These are phyloP conservation scores for Fraxinus americana DNA, from an alignment of 257 asterid genomes.

Conservation along the genomic window DNA sequence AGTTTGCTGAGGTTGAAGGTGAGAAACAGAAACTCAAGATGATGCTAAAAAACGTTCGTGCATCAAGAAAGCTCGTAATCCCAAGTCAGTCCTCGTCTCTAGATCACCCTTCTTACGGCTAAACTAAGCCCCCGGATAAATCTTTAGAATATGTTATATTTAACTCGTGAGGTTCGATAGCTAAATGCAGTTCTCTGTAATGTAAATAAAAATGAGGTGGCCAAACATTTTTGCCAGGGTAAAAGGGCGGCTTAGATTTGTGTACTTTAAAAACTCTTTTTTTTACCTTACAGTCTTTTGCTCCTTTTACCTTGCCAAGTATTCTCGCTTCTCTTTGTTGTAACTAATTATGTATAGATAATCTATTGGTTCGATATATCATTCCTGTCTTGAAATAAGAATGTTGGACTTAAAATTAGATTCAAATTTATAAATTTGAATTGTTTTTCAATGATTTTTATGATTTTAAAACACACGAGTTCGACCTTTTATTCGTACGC, in stretches of 20 bases:
- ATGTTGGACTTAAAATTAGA: neutral
- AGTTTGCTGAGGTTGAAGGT: conserved; percentile 97
- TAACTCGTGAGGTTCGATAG: neutral
- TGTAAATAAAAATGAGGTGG: conserved; percentile 25
- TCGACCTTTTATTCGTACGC: neutral
- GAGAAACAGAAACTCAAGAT: conserved; percentile 87
- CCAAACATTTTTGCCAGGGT: conserved; percentile 27
- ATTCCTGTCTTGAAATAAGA: neutral
- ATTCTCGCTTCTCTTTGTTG: conserved; percentile 18
- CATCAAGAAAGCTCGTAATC: conserved; percentile 50
- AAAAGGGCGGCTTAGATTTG: conserved; percentile 24
- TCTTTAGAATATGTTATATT: conserved; percentile 16
- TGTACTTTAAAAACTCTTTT: conserved; percentile 21
- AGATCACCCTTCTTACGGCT: conserved; percentile 41
- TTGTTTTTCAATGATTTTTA: neutral
- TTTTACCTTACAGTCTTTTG: neutral
- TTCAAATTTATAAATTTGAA: neutral
- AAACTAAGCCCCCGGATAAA: conserved; percentile 1
- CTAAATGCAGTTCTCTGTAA: conserved; percentile 16
- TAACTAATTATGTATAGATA: conserved; percentile 42
- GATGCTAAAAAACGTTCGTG: conserved; percentile 70
- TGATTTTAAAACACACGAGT: neutral
- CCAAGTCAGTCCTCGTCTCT: conserved; percentile 47
- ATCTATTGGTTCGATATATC: neutral
- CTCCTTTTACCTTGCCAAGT: neutral